Conservation (phyloP, 345 rosid genomes). For the Ceriops decandra region DNA sequence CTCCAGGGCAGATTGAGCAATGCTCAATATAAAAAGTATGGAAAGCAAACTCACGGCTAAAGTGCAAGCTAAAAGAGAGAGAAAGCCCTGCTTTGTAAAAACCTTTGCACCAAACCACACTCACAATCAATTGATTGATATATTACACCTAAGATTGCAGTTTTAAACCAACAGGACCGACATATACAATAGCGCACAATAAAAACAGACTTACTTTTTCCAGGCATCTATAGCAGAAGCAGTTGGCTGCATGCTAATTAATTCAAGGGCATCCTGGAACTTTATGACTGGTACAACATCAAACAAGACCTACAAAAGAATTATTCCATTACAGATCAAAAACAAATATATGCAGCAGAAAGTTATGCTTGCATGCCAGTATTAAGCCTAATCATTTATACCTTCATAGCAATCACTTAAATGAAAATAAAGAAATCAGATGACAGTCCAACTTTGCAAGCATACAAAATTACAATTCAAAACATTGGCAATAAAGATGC, state of each 20-base stretch:
- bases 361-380: background rate
- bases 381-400: slow-evolving; percentile 6
- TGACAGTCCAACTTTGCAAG: background rate
- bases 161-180: background rate
- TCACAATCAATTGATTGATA: no score
- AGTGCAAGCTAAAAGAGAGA: background rate
- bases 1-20: background rate
- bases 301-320: slow-evolving; percentile 66
- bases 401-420: slow-evolving; percentile 3
- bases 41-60: slow-evolving; percentile 2
- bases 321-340: slow-evolving; percentile 18
- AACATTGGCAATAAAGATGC: background rate
- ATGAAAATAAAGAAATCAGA: background rate
- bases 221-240: slow-evolving; percentile 69
- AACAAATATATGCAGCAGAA: slow-evolving; percentile 2
- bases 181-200: background rate
- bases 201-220: slow-evolving; percentile 50
- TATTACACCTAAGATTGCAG: no score
- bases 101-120: background rate
- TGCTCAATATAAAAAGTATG: background rate
- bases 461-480: background rate
- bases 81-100: background rate
- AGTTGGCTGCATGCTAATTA: slow-evolving; percentile 88
- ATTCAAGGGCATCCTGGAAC: slow-evolving; percentile 82
- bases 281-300: slow-evolving; percentile 89